Conservation (phyloP, 208 protist species). For the Herpetomonas tarakana region DNA sequence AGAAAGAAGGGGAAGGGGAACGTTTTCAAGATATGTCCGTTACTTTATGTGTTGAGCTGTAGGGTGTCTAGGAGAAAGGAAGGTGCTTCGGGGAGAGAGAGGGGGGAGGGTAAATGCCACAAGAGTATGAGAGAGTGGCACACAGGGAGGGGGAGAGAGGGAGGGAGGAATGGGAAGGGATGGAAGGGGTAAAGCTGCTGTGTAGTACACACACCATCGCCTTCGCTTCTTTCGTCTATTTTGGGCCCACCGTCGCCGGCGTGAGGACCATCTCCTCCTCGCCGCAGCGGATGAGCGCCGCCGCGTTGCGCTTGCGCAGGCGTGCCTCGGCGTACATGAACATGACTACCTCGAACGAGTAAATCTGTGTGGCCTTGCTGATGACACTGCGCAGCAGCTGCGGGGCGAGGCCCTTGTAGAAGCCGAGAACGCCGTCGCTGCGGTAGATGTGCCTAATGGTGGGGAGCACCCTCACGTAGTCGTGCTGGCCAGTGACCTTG, state of each 20-base stretch:
- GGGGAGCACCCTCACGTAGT: constrained; percentile 56
- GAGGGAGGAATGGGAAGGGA: no score
- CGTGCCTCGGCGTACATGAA: constrained; percentile 61
- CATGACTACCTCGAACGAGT: constrained; percentile 83
- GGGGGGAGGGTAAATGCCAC: no score
- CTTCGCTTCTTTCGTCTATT: not conserved
- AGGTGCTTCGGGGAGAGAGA: no score
- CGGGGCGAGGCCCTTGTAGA: constrained; percentile 88
- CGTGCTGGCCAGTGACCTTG: constrained; percentile 67
- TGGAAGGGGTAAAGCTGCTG: no score
- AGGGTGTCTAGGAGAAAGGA: no score
- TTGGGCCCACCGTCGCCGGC: not conserved
- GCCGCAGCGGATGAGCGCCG: not conserved
- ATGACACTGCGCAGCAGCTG: constrained; percentile 81
- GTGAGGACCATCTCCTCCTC: not conserved
- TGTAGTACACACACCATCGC: no score
- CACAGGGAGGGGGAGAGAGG: no score
- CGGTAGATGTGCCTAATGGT: constrained; percentile 77
- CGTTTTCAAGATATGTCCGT: no score
- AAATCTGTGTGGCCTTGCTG: constrained; percentile 88
- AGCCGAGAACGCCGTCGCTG: constrained; percentile 71
- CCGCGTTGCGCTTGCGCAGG: constrained; percentile 1
- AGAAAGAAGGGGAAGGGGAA: not conserved
- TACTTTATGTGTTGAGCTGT: no score
- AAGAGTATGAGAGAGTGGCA: no score